phyloP scores from a whole-genome alignment of 1,284 basidiomycete species.

The Trichosporon sp. region DNA sequence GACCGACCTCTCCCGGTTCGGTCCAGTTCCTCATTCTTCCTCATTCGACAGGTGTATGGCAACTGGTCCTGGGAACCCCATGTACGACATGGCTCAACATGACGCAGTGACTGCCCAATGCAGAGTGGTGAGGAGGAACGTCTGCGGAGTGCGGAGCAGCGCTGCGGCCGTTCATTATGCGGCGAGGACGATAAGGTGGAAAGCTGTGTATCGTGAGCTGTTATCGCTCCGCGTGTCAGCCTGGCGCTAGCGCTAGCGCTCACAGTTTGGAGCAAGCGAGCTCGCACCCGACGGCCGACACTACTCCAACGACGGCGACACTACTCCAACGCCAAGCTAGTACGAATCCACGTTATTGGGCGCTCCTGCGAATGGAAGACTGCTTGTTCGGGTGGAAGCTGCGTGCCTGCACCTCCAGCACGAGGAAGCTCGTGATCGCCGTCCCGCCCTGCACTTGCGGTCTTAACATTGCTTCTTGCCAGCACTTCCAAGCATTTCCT shows the following conservation, averaged over 20 bases:
- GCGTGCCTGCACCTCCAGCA: no score
- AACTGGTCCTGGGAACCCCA: background rate
- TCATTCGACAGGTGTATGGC: background rate
- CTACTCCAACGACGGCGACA: background rate
- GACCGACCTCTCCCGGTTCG: background rate
- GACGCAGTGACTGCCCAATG: slow-evolving; percentile 1
- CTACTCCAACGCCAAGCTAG: background rate
- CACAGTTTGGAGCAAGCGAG: background rate
- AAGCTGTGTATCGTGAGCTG: no score
- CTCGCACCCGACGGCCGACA: background rate
- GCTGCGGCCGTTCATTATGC: background rate
- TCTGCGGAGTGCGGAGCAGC: background rate
- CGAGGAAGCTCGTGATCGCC: no score
- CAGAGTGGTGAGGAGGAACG: background rate
- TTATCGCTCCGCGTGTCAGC: no score
- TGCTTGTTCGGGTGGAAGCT: no score
- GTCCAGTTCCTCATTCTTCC: slow-evolving; percentile 4
- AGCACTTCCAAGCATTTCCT: no score
- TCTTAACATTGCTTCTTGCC: no score
- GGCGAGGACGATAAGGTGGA: background rate
- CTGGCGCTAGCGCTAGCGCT: background rate
- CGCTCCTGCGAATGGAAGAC: no score
- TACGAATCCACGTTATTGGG: background rate
- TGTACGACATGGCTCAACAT: background rate
- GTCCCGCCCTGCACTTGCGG: no score